Evolutionary conservation across 1,139 yeast species (phyloP).

Genomic region (Suhomyces terraborum): DNA sequence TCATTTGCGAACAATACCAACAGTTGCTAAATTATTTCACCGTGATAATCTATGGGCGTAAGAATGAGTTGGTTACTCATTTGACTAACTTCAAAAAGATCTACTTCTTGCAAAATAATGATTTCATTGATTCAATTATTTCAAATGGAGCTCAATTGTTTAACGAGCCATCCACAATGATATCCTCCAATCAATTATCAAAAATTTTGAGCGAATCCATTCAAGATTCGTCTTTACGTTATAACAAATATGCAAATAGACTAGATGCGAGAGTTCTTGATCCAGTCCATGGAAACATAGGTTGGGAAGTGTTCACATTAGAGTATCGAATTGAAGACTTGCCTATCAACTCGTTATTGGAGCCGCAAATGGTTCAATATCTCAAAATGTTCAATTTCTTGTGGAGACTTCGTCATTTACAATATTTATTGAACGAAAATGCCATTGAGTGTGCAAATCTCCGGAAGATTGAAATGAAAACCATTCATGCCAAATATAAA

Average conservation of each 20-base stretch:
- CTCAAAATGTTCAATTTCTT: conserved; percentile 80
- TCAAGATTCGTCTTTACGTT: conserved; percentile 59
- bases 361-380: conserved; percentile 55
- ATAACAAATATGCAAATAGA: conserved; percentile 39
- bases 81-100: conserved; percentile 64
- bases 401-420: conserved; percentile 74
- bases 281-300: conserved; percentile 60
- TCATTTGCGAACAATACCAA: conserved; percentile 54
- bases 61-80: conserved; percentile 57
- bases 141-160: conserved; percentile 56
- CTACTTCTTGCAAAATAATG: conserved; percentile 72
- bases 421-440: conserved; percentile 50
- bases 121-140: conserved; percentile 70
- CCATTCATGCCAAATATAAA: conserved; percentile 19
- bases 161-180: conserved; percentile 59
- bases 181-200: conserved; percentile 69
- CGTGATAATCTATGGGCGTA: conserved; percentile 43
- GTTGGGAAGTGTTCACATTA: conserved; percentile 92
- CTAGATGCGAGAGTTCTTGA: conserved; percentile 83
- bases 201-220: conserved; percentile 68
- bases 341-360: conserved; percentile 46
- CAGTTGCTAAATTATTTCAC: conserved; percentile 62
- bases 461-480: conserved; percentile 37
- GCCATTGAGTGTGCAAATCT: conserved; percentile 36
- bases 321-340: conserved; percentile 68